A percentile compares a stretch with the other conserved stretches of the same genome.
Evolutionary conservation across 441 rosid genomes (phyloP).

Genomic region (Adansonia grandidieri): DNA sequence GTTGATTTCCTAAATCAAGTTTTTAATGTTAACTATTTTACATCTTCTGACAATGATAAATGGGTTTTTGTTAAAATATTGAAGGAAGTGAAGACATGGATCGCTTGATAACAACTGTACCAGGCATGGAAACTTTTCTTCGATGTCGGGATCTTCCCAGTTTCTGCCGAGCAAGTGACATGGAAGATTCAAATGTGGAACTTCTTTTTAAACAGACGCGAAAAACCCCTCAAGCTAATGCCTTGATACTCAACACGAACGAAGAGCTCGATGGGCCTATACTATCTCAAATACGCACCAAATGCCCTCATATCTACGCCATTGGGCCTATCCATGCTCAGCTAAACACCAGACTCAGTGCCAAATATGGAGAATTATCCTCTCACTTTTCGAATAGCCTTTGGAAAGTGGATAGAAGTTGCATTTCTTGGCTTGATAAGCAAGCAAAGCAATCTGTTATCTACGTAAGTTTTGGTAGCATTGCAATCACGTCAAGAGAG

Average conservation of each 20-base stretch:
- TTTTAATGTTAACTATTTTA: not conserved
- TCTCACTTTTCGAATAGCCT: constrained; percentile 30
- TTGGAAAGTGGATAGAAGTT: constrained; percentile 39
- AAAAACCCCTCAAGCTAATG: constrained; percentile 24
- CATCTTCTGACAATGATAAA: not conserved
- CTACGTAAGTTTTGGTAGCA: constrained; percentile 45
- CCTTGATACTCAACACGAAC: constrained; percentile 48
- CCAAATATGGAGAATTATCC: constrained; percentile 12
- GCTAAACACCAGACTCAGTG: constrained; percentile 34
- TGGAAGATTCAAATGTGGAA: constrained; percentile 4
- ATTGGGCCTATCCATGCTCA: constrained; percentile 58
- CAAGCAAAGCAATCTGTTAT: constrained; percentile 33
- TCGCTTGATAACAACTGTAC: constrained; percentile 39
- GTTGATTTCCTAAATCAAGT: not conserved
- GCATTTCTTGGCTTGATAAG: constrained; percentile 43
- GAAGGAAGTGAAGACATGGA: constrained; percentile 52
- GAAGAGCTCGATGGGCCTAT: constrained; percentile 46
- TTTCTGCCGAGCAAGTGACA: constrained; percentile 36
- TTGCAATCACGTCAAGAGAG: constrained; percentile 25
- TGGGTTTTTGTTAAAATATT: not conserved
- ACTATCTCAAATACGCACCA: constrained; percentile 39
- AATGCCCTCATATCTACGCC: constrained; percentile 41
- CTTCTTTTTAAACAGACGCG: constrained; percentile 26
- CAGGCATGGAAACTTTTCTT: constrained; percentile 50
- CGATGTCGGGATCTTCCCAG: constrained; percentile 56